phyloP scores from a whole-genome alignment of 2,329 filamentous ascomycete species.

The Cercospora zeina region DNA sequence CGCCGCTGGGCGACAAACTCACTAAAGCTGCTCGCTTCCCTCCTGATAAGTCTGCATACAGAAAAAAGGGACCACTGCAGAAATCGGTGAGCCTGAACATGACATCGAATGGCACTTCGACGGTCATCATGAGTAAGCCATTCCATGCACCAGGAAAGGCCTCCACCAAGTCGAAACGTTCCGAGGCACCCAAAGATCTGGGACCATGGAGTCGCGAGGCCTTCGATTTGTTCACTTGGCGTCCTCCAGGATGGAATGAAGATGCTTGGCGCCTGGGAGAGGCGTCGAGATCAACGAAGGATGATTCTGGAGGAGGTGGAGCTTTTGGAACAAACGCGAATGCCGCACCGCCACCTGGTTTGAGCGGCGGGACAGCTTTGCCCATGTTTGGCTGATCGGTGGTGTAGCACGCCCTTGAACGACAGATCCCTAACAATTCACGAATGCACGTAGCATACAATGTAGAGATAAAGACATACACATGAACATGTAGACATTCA shows the following conservation, averaged over 20 bases:
- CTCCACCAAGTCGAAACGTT: constrained; percentile 19
- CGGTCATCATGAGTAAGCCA: constrained; percentile 35
- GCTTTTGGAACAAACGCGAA: background rate
- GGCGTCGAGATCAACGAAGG: background rate
- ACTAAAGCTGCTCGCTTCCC: constrained; percentile 10
- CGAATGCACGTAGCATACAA: background rate
- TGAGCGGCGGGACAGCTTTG: constrained; percentile 24
- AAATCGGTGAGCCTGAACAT: constrained; percentile 34
- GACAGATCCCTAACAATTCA: background rate
- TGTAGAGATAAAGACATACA: background rate
- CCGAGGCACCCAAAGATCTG: constrained; percentile 50
- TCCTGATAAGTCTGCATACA: constrained; percentile 8
- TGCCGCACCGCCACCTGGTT: constrained; percentile 13
- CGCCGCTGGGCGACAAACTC: background rate
- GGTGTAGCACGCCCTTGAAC: background rate
- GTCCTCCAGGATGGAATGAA: constrained; percentile 50
- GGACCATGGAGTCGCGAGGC: constrained; percentile 71
- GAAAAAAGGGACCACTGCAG: constrained; percentile 27
- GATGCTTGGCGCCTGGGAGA: constrained; percentile 34
- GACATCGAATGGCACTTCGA: constrained; percentile 31
- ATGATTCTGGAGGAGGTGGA: background rate
- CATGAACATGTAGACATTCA: background rate
- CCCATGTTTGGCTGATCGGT: constrained; percentile 9
- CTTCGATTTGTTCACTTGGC: constrained; percentile 64
- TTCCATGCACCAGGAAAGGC: constrained; percentile 36